phyloP scores from a whole-genome alignment of 129 eudicot species.

The Ambrosia artemisiifolia region DNA sequence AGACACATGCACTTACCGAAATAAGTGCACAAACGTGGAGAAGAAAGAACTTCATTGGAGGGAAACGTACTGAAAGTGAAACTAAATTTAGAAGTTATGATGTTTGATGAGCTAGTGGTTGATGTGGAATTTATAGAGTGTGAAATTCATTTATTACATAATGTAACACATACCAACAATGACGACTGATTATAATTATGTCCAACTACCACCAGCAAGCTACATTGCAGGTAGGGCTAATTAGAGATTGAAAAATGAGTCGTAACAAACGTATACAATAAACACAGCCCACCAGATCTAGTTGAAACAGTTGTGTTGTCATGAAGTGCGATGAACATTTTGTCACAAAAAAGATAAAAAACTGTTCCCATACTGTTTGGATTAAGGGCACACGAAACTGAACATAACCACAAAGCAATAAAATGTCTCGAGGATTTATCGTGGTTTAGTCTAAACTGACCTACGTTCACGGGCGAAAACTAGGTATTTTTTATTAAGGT shows the following conservation, averaged over 20 bases:
- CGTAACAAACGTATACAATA: background rate
- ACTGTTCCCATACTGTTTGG: no score
- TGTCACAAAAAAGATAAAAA: no score
- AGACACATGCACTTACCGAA: background rate
- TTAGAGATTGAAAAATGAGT: background rate
- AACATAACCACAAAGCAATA: no score
- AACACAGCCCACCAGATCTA: background rate
- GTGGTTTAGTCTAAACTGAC: no score
- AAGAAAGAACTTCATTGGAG: conserved; percentile 24
- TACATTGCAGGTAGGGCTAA: background rate
- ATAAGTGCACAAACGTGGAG: conserved; percentile 16
- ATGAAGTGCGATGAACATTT: no score
- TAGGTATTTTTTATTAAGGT: no score
- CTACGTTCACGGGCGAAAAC: no score
- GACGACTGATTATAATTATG: conserved; percentile 7
- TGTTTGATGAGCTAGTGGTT: conserved; percentile 1
- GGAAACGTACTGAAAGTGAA: background rate
- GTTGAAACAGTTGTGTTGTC: background rate
- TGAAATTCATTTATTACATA: background rate
- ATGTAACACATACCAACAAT: conserved; percentile 15
- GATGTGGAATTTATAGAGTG: conserved; percentile 14
- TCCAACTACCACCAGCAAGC: conserved; percentile 18
- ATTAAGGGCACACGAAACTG: no score
- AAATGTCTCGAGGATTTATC: no score
- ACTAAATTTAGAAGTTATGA: conserved; percentile 1